Percentiles rank a stretch among this genome's conserved stretches.
phyloP scores from a whole-genome alignment of 495 filamentous ascomycete species.

The Penicillium goetzii region DNA sequence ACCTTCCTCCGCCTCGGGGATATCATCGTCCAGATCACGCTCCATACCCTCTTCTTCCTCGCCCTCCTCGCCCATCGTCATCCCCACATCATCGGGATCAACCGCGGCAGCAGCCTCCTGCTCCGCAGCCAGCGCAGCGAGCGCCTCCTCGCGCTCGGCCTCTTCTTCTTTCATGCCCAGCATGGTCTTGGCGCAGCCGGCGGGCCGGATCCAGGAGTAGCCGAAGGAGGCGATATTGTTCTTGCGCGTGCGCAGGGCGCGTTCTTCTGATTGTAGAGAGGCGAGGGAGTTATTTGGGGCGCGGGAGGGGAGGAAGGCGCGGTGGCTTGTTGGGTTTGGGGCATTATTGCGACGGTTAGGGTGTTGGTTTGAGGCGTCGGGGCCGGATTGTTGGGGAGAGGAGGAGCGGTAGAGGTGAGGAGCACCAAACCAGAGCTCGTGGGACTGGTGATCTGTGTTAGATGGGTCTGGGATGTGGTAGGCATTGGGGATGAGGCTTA shows the following conservation, averaged over 20 bases:
- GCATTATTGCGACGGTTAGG: conserved; percentile 37
- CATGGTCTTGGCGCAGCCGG: conserved; percentile 74
- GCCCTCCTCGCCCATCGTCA: conserved; percentile 33
- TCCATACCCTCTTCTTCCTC: conserved; percentile 46
- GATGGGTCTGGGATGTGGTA: not conserved
- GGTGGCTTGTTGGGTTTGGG: conserved; percentile 24
- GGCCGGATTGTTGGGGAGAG: conserved; percentile 24
- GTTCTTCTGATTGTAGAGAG: conserved; percentile 69
- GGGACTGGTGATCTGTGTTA: conserved; percentile 50
- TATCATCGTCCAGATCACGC: conserved; percentile 53
- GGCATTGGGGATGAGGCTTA: conserved; percentile 42
- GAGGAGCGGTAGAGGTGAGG: conserved; percentile 48
- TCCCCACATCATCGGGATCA: conserved; percentile 31
- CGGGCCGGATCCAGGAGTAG: conserved; percentile 76
- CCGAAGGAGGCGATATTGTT: conserved; percentile 75
- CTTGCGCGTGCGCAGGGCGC: conserved; percentile 66
- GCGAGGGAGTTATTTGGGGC: conserved; percentile 50
- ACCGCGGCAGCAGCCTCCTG: conserved; percentile 63
- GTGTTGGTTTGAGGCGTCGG: conserved; percentile 26
- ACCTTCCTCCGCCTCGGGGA: conserved; percentile 46
- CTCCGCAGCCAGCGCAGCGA: conserved; percentile 69
- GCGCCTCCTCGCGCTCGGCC: conserved; percentile 78
- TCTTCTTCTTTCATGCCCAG: conserved; percentile 77
- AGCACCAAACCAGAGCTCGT: conserved; percentile 72
- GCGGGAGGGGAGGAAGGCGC: conserved; percentile 35